A percentile compares a stretch with the other conserved stretches of the same genome.
These are phyloP conservation scores for Eucalyptus regnans DNA, from an alignment of 345 rosid species.

Conservation along the genomic window DNA sequence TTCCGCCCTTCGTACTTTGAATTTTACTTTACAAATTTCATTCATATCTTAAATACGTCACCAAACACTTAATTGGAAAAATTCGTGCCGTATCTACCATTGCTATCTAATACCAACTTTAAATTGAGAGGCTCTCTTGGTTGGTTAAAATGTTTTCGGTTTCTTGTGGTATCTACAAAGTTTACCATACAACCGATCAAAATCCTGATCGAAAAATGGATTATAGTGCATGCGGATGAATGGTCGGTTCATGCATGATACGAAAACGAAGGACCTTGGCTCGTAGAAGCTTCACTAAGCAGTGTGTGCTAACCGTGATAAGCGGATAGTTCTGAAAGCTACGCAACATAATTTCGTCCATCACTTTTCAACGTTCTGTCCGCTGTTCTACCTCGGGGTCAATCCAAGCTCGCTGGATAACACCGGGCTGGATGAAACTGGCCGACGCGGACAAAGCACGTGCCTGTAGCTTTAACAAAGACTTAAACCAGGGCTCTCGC, in stretches of 20 bases:
- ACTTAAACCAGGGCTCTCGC: neutral
- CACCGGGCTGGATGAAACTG: neutral
- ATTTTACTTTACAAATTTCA: neutral
- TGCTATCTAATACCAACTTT: neutral
- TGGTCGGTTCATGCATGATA: too few species aligned
- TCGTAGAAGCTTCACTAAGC: too few species aligned
- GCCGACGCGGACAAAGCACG: neutral
- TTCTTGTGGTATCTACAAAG: neutral
- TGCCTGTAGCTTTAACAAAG: neutral
- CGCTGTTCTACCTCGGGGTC: neutral
- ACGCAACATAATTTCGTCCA: too few species aligned
- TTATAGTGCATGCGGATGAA: too few species aligned
- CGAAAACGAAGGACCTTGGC: too few species aligned
- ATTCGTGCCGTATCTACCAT: rapidly evolving
- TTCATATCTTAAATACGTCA: neutral
- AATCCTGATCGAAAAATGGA: too few species aligned
- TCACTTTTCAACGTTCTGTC: neutral
- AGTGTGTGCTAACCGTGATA: too few species aligned
- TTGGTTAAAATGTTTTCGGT: neutral
- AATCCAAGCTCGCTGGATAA: neutral
- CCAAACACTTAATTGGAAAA: too few species aligned
- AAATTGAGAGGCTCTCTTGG: neutral
- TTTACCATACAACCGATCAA: too few species aligned
- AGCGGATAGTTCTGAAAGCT: too few species aligned
- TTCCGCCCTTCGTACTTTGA: neutral